These are phyloP conservation scores for Physaria fendleri DNA, from an alignment of 345 rosid species.

Conservation along the genomic window DNA sequence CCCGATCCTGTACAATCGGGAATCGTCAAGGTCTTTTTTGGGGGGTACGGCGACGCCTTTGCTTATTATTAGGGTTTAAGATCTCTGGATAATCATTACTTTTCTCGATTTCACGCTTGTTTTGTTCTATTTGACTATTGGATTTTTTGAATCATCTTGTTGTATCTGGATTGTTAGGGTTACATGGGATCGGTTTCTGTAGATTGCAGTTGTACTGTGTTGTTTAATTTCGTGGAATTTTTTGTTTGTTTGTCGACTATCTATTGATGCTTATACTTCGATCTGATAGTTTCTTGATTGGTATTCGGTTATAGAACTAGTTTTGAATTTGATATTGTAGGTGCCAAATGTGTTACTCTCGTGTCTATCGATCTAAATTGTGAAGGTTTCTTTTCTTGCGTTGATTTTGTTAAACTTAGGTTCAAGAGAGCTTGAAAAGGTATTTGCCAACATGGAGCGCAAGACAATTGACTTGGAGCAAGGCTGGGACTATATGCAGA, in stretches of 20 bases:
- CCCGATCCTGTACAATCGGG: conserved; percentile 12
- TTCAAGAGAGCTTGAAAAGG: neutral
- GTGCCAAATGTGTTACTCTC: neutral
- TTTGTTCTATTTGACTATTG: neutral
- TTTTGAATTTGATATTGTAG: conserved; percentile 8
- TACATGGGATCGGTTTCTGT: conserved; percentile 6
- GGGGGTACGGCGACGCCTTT: conserved; percentile 5
- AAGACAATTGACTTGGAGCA: conserved; percentile 32
- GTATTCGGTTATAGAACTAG: neutral
- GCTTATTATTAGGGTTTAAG: conserved; percentile 26
- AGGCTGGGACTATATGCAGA: conserved; percentile 56
- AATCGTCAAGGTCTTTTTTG: neutral
- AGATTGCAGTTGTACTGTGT: conserved; percentile 15
- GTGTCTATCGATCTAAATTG: too few relatives aligned
- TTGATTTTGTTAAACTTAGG: too few relatives aligned
- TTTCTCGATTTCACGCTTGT: conserved; percentile 8
- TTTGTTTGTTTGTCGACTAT: neutral
- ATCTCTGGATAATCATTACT: conserved; percentile 13
- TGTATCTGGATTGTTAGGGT: conserved; percentile 24
- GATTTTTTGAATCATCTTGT: neutral
- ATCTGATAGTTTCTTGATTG: conserved; percentile 1
- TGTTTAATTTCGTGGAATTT: neutral
- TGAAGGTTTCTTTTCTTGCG: too few relatives aligned
- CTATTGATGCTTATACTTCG: neutral
- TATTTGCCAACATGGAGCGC: conserved; percentile 32